Evolutionary conservation across 2,329 filamentous ascomycete genomes (phyloP).

Genomic region (Diaporthe ilicicola): DNA sequence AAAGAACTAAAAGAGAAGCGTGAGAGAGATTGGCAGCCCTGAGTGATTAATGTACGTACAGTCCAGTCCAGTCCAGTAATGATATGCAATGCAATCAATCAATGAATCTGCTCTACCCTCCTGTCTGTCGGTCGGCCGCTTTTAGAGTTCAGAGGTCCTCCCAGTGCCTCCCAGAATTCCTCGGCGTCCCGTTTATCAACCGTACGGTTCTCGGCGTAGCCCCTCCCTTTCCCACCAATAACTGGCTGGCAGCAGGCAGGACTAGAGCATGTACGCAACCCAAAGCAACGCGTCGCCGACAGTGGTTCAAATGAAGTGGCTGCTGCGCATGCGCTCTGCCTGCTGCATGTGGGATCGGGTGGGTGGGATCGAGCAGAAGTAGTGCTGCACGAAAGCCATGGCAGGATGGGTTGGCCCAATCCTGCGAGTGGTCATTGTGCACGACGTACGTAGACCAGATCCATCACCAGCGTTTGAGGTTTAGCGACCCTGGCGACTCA

Average conservation of each 20-base stretch:
- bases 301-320: constrained; percentile 10
- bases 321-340: background rate
- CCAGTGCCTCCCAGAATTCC: background rate
- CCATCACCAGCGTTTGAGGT: background rate
- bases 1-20: background rate
- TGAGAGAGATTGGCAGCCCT: background rate
- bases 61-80: background rate
- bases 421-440: background rate
- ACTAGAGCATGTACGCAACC: background rate
- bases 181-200: background rate
- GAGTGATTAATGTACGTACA: constrained; percentile 10
- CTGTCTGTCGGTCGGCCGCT: constrained; percentile 1
- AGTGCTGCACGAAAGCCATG: background rate
- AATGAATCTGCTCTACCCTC: no score
- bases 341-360: constrained; percentile 7
- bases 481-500: background rate
- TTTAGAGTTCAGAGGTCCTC: constrained; percentile 3
- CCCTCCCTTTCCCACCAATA: background rate
- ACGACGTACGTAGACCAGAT: background rate
- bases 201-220: constrained; percentile 6
- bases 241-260: background rate
- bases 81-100: constrained; percentile 9
- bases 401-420: background rate
- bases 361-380: constrained; percentile 4
- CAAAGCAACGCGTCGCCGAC: background rate